phyloP scores from a whole-genome alignment of 352 stramenopile genomes.

The Pythium phragmiticola region DNA sequence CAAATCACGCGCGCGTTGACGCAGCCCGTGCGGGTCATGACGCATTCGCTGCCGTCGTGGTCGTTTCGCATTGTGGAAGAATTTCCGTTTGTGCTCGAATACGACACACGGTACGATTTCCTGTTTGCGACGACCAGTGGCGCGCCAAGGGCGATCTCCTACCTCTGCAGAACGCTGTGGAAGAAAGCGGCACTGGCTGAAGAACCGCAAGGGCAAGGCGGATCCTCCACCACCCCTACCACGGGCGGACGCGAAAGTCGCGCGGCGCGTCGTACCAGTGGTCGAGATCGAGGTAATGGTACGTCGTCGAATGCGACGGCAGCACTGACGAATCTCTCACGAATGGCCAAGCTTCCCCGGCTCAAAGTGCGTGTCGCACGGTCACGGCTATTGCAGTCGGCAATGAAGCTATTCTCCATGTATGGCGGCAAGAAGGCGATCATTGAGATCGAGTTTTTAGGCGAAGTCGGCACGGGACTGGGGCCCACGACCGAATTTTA shows the following conservation, averaged over 20 bases:
- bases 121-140: slow-evolving; percentile 69
- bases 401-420: slow-evolving; percentile 68
- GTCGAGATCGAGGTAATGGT: slow-evolving; percentile 37
- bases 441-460: slow-evolving; percentile 80
- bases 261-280: slow-evolving; percentile 28
- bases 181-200: slow-evolving; percentile 49
- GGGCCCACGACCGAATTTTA: slow-evolving; percentile 81
- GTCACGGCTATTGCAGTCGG: slow-evolving; percentile 57
- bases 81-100: slow-evolving; percentile 65
- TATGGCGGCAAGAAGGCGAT: slow-evolving; percentile 76
- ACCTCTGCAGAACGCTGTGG: slow-evolving; percentile 67
- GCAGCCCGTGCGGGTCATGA: slow-evolving; percentile 64
- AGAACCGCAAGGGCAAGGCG: slow-evolving; percentile 26
- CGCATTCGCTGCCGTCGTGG: slow-evolving; percentile 57
- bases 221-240: neutral
- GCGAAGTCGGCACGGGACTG: slow-evolving; percentile 71
- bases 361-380: slow-evolving; percentile 74
- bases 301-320: slow-evolving; percentile 30
- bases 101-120: slow-evolving; percentile 64
- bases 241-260: slow-evolving; percentile 13
- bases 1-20: slow-evolving; percentile 58
- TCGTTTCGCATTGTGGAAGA: slow-evolving; percentile 49
- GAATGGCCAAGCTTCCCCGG: slow-evolving; percentile 73
- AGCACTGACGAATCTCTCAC: slow-evolving; percentile 46
- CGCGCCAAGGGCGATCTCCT: slow-evolving; percentile 64